Conservation (phyloP, 2,329 filamentous ascomycete genomes). For the Paracoccidioides brasiliensis region DNA sequence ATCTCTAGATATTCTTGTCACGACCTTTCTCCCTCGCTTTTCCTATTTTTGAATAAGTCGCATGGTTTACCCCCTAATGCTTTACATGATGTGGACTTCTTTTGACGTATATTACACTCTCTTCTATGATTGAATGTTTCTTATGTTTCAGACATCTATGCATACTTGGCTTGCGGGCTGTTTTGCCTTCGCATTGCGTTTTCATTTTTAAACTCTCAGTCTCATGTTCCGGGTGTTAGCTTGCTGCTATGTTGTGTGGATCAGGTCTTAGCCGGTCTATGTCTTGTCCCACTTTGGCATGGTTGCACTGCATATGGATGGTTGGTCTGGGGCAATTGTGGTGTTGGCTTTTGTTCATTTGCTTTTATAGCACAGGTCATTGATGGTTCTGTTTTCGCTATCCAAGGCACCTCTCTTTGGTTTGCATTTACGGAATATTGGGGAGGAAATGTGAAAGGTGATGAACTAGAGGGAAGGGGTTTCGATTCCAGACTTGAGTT, state of each 20-base stretch:
- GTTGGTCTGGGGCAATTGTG: background rate
- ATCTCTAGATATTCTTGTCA: slow-evolving; percentile 18
- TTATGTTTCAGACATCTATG: no score
- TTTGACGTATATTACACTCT: no score
- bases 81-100: no score
- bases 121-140: no score
- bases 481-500: background rate
- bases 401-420: background rate
- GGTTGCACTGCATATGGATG: slow-evolving; percentile 2
- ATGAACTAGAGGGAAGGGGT: background rate
- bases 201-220: background rate
- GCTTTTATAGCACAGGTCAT: background rate
- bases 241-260: background rate
- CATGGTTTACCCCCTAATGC: no score
- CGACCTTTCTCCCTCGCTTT: background rate
- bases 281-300: background rate
- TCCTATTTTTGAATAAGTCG: background rate
- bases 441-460: background rate
- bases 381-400: background rate
- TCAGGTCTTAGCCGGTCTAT: slow-evolving; percentile 2
- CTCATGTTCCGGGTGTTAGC: background rate
- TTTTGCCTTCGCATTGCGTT: background rate
- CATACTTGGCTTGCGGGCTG: background rate
- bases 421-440: background rate
- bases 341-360: background rate